Conservation (phyloP, 768 basidiomycete species). For the Podaxis sp. region DNA sequence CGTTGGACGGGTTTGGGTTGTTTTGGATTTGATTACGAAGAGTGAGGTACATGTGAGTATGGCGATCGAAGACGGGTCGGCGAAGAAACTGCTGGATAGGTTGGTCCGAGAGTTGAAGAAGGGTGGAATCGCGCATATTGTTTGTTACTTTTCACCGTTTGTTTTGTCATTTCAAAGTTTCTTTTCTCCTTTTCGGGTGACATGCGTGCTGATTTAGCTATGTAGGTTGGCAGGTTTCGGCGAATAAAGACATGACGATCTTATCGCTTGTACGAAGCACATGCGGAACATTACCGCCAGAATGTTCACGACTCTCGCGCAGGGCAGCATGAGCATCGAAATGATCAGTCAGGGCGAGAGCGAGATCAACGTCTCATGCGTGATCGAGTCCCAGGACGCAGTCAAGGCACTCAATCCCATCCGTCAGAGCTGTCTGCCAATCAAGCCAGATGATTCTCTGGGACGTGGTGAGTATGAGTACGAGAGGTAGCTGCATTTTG, state of each 20-base stretch:
- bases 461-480: background rate
- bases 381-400: slow-evolving; percentile 54
- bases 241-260: slow-evolving; percentile 88
- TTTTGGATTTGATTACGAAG: slow-evolving; percentile 95
- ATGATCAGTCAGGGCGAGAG: slow-evolving; percentile 98
- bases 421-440: slow-evolving; percentile 17
- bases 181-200: background rate
- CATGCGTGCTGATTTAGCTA: background rate
- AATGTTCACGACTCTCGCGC: slow-evolving; percentile 94
- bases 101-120: slow-evolving; percentile 76
- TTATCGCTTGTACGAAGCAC: slow-evolving; percentile 95
- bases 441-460: background rate
- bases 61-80: slow-evolving; percentile 82
- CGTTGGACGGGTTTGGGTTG: slow-evolving; percentile 87
- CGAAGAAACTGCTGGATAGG: slow-evolving; percentile 65
- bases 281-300: slow-evolving; percentile 92
- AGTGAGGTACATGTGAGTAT: slow-evolving; percentile 98
- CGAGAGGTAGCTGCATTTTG: slow-evolving; percentile 50
- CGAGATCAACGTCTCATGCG: slow-evolving; percentile 95
- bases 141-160: background rate
- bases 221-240: slow-evolving; percentile 56
- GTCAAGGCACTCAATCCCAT: slow-evolving; percentile 16
- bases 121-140: slow-evolving; percentile 67
- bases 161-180: background rate
- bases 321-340: slow-evolving; percentile 95